Evolutionary conservation across 1,284 basidiomycete genomes (phyloP).

Genomic region (Apiotrichum porosum): DNA sequence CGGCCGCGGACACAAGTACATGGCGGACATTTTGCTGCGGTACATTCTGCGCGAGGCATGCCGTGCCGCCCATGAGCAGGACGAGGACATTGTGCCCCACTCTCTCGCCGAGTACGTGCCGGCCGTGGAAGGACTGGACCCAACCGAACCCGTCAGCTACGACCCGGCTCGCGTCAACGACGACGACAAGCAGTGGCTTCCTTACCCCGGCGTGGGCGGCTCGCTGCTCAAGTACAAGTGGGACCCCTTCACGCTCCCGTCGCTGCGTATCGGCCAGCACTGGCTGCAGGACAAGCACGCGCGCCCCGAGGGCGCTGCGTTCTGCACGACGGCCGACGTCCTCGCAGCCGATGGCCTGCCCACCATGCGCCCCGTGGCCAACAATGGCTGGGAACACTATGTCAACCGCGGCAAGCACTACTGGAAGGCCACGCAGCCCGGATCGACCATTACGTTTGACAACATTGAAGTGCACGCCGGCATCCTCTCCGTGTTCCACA

Average conservation of each 20-base stretch:
- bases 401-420: constrained; percentile 4
- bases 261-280: constrained; percentile 2
- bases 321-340: background rate
- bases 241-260: constrained; percentile 3
- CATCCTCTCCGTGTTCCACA: constrained; percentile 2
- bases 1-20: constrained; percentile 6
- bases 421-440: background rate
- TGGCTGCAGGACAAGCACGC: background rate
- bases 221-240: background rate
- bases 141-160: background rate
- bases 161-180: background rate
- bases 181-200: background rate
- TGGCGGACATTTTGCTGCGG: constrained; percentile 2
- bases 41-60: background rate
- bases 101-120: background rate
- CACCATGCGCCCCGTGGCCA: background rate
- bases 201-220: background rate
- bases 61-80: background rate
- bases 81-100: background rate
- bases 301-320: background rate
- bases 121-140: no score
- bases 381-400: background rate
- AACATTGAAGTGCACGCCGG: constrained; percentile 5
- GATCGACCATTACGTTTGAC: constrained; percentile 3
- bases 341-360: background rate